Base-by-base conservation (phyloP, 2,329 filamentous ascomycete genomes). In the Monosporascus sp. region DNA sequence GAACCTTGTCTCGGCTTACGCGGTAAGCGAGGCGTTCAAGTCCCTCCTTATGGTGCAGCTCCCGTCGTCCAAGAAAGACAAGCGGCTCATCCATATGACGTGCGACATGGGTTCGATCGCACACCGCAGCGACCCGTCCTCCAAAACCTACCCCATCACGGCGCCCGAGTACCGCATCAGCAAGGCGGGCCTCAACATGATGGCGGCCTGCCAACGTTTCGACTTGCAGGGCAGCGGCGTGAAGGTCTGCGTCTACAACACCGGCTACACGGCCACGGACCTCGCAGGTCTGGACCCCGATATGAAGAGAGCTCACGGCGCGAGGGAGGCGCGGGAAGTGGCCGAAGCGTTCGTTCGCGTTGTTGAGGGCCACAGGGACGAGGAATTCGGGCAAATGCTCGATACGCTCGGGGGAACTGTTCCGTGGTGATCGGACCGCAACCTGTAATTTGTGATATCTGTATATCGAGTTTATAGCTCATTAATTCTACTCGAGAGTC, bases 111-210 rank as follows among this genome's bases (percentile, higher is more conserved):
- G 59, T 2, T 63, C 61, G 5, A 55, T 52, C 3, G 40, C 53
- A 17, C 46, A 49, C 26, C 56, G 59, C 11, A 37, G 45, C 17
- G 34, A 60, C 17, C 54, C 58, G 0, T 34, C 37, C 3, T 54
- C 49, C 46, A 14, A 31, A 22, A 48, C 22, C 49, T 60, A 60
- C 14, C 24, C 6, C 16, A 41, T 49, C 31, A 56, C 52, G 19
- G 55, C 57, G 6, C 43, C 43, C 43, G 43, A 46, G 43, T 63
- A 61, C 37, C 56, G 61, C 2, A 58, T 58, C 48, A 52, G 54
- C 7, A 61, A 61, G 43, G 58, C 59, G 2, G 61, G 58, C 24
- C 26, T 61, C 19, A 50, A 51, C 37, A 63, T 63, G 61, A 48
- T 63, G 7, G 44, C 59, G 1, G 61, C 59, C 6, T 63, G 61